A percentile compares a stretch with the other conserved stretches of the same genome.
phyloP scores from a whole-genome alignment of 2,329 filamentous ascomycete species.

The Colletotrichum spinosum region DNA sequence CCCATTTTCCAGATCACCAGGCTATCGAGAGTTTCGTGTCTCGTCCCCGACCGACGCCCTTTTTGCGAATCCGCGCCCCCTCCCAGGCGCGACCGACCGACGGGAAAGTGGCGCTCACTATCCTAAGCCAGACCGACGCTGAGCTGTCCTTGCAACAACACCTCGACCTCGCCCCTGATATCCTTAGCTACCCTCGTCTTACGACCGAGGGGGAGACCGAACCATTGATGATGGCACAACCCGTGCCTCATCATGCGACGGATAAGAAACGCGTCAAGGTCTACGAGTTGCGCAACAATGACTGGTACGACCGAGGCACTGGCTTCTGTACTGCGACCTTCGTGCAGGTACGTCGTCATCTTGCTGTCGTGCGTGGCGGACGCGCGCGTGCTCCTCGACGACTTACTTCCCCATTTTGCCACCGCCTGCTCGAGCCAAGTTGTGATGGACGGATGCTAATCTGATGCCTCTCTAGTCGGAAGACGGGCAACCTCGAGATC shows the following conservation, averaged over 20 bases:
- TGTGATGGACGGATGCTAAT: conserved; percentile 12
- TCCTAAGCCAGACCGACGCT: conserved; percentile 64
- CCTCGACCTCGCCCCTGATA: conserved; percentile 65
- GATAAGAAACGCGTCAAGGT: conserved; percentile 92
- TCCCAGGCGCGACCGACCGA: conserved; percentile 37
- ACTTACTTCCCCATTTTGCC: not conserved
- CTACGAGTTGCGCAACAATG: conserved; percentile 97
- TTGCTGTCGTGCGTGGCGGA: conserved; percentile 24
- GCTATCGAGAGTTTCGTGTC: conserved; percentile 13
- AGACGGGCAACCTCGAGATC: conserved; percentile 77
- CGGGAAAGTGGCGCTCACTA: conserved; percentile 65
- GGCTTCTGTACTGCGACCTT: conserved; percentile 90
- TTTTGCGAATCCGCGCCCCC: conserved; percentile 34
- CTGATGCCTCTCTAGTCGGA: conserved; percentile 56
- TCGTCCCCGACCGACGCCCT: conserved; percentile 34
- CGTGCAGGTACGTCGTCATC: conserved; percentile 69
- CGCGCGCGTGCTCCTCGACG: conserved; percentile 18
- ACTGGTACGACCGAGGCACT: conserved; percentile 98
- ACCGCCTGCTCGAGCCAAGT: too few species aligned
- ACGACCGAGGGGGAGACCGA: conserved; percentile 65
- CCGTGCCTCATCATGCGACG: conserved; percentile 75
- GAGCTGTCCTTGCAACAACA: conserved; percentile 72
- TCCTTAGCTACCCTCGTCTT: conserved; percentile 62
- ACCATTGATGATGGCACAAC: conserved; percentile 78
- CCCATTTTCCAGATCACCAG: conserved; percentile 7